These are phyloP conservation scores for Yamadazyma sp. DNA, from an alignment of 1,139 yeast genomes.

Conservation along the genomic window DNA sequence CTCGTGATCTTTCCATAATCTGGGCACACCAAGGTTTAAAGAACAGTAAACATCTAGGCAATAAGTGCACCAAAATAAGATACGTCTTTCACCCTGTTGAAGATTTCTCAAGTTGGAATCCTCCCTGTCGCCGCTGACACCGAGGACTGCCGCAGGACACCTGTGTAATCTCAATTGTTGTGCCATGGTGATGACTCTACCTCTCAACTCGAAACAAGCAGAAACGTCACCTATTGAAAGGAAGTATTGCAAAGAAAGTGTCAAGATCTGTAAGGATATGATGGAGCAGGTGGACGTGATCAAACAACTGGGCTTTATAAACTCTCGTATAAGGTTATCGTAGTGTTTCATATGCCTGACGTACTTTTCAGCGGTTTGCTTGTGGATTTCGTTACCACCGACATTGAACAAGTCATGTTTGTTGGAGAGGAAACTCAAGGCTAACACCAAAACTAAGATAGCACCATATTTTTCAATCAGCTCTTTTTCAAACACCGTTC, in stretches of 20 bases:
- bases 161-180: conserved; percentile 84
- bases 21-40: conserved; percentile 77
- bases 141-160: conserved; percentile 81
- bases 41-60: conserved; percentile 76
- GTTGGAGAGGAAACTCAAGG: conserved; percentile 53
- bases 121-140: conserved; percentile 45
- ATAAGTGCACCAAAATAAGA: conserved; percentile 83
- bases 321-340: conserved; percentile 53
- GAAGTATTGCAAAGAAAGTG: conserved; percentile 71
- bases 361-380: conserved; percentile 20
- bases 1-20: conserved; percentile 75
- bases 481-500: conserved; percentile 22
- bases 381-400: conserved; percentile 14
- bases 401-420: conserved; percentile 24
- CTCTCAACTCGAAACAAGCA: conserved; percentile 74
- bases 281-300: conserved; percentile 60
- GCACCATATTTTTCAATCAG: conserved; percentile 62
- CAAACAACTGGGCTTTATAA: conserved; percentile 52
- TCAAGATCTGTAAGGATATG: conserved; percentile 67
- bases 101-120: conserved; percentile 49
- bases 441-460: conserved; percentile 54
- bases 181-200: conserved; percentile 77
- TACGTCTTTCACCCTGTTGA: conserved; percentile 80
- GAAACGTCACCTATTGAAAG: conserved; percentile 72
- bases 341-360: conserved; percentile 31